Conservation (phyloP, 2,329 filamentous ascomycete species). For the Claviceps lovelessii region DNA sequence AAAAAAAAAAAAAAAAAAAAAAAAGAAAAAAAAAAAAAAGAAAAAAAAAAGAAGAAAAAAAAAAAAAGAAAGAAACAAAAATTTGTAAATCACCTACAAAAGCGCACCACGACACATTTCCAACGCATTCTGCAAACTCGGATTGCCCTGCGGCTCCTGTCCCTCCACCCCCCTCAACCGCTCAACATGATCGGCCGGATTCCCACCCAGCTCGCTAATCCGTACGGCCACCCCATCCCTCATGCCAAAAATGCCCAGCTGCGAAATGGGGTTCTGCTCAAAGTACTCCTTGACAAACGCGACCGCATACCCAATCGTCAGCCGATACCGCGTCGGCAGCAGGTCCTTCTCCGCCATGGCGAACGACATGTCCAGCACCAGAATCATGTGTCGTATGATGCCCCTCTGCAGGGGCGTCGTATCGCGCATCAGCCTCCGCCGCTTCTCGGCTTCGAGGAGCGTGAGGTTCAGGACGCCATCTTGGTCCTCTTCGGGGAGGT, state of each 20-base stretch:
- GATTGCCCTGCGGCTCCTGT: slow-evolving; percentile 56
- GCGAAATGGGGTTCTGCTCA: slow-evolving; percentile 95
- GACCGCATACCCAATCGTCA: slow-evolving; percentile 68
- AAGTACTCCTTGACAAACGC: slow-evolving; percentile 92
- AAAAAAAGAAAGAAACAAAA: neutral
- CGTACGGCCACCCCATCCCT: slow-evolving; percentile 76
- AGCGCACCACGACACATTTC: slow-evolving; percentile 87
- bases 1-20: too few relatives aligned
- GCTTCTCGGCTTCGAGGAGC: slow-evolving; percentile 69
- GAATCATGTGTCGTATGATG: slow-evolving; percentile 89
- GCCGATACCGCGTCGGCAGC: slow-evolving; percentile 70
- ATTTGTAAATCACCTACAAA: slow-evolving; percentile 42
- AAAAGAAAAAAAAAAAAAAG: neutral
- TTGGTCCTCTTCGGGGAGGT: slow-evolving; percentile 53
- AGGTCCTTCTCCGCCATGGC: slow-evolving; percentile 95
- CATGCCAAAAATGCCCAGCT: slow-evolving; percentile 86
- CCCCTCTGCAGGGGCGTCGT: slow-evolving; percentile 91
- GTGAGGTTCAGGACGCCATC: slow-evolving; percentile 69
- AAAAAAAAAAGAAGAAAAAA: neutral
- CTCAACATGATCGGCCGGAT: slow-evolving; percentile 75
- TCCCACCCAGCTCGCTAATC: slow-evolving; percentile 81
- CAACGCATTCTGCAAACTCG: slow-evolving; percentile 82
- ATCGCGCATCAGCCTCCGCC: slow-evolving; percentile 68
- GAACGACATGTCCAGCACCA: slow-evolving; percentile 82
- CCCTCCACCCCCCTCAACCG: slow-evolving; percentile 54